A percentile compares a stretch with the other conserved stretches of the same genome.
Conservation (phyloP, 371 early-diverging fungal genomes). For the Rhizomucor pusillus region DNA sequence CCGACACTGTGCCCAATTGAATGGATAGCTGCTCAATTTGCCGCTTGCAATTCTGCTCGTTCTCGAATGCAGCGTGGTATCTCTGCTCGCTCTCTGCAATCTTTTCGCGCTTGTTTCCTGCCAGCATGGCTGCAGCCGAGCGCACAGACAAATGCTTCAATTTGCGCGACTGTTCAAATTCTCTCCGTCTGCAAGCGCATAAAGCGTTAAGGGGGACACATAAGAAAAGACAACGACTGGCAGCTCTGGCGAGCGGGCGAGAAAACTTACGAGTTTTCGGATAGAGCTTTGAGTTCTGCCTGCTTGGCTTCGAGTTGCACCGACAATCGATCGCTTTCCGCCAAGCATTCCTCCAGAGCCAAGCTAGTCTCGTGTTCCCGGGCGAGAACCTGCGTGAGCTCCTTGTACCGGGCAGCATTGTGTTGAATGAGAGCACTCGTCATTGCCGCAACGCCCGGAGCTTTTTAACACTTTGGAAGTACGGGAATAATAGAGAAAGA, state of each 20-base stretch:
- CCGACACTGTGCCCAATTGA: slow-evolving; percentile 6
- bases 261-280: slow-evolving; percentile 15
- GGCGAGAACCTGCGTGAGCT: slow-evolving; percentile 8
- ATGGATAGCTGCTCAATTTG: slow-evolving; percentile 20
- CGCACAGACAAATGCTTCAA: slow-evolving; percentile 32
- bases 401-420: slow-evolving; percentile 8
- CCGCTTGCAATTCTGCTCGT: slow-evolving; percentile 33
- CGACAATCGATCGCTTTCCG: slow-evolving; percentile 14
- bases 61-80: slow-evolving; percentile 43
- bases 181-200: slow-evolving; percentile 28
- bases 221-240: not conserved
- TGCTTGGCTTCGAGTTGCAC: slow-evolving; percentile 10
- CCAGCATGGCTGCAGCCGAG: slow-evolving; percentile 38
- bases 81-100: slow-evolving; percentile 33
- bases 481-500: too few relatives aligned
- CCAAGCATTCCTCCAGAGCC: slow-evolving; percentile 9
- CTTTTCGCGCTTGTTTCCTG: slow-evolving; percentile 38
- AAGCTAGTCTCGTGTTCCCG: slow-evolving; percentile 10
- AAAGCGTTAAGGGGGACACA: not conserved
- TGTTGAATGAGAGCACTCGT: slow-evolving; percentile 10
- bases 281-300: slow-evolving; percentile 6
- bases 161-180: slow-evolving; percentile 36
- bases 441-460: too few relatives aligned
- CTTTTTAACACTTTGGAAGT: too few relatives aligned
- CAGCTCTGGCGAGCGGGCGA: not conserved